Base-by-base conservation (phyloP, 441 rosid species). In the Macaranga tanarius region DNA sequence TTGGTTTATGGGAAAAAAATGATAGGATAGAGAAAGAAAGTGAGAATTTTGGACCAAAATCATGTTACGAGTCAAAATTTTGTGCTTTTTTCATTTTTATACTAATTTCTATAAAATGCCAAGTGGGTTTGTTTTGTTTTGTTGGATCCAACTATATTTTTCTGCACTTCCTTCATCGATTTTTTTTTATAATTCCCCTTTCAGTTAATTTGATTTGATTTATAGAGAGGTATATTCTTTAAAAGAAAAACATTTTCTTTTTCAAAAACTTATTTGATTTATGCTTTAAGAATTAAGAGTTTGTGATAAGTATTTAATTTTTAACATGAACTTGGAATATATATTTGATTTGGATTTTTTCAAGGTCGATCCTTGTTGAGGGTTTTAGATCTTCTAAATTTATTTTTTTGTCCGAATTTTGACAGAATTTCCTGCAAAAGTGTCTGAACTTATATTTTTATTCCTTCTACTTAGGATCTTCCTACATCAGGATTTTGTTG, bases 401-500 rank as follows among this genome's bases (percentile, higher is more conserved):
- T 61, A 17, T 26, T 67, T 31, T 38, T 25, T 68, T 22, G 73
- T 70, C 62, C 64, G 62, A 73, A 73, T 16, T 67, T 48, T 17
- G 34, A 50, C 65, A 34, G 44, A 56, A 64, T 75, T 76, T 73
- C 59, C 64, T 44, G 28, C 47, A 8, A 42, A 44, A 40, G 45
- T 64, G 74, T 70, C 72, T 79, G 75, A 63, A 61, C 25, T 76
- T 31, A 45, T n/a, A n/a, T 4, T 48, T 51, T 57, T 0, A 3
- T 73, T 28, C 54, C 57, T 61, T 12, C 71, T 68, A 57, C 68
- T 77, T 73, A 34, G 72, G 79, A 72, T 84, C 80, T 69, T 16
- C 69, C 40, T 20, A 2, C 62, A 61, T 71, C 74, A 72, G 85
- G 85, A 81, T 85, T 81, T 88, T 79, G 58, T 61, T 69, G 77